These are phyloP conservation scores for Schoenoplectus triqueter DNA, from an alignment of 202 grass and related monocot genomes.

Conservation along the genomic window DNA sequence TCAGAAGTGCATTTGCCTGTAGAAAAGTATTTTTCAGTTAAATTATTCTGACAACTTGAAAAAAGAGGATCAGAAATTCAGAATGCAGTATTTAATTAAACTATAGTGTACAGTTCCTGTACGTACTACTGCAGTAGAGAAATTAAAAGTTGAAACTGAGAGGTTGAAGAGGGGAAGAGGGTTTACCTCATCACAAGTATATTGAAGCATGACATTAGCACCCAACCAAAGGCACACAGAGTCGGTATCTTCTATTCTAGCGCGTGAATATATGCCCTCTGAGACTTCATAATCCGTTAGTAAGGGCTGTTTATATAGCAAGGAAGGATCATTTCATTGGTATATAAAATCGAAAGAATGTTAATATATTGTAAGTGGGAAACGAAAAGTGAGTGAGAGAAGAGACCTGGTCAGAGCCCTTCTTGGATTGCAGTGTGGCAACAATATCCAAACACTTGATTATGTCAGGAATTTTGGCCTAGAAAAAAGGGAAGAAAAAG, in stretches of 20 bases:
- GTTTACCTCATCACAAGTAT: slow-evolving; percentile 81
- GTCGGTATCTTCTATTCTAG: slow-evolving; percentile 71
- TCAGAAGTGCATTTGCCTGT: slow-evolving; percentile 76
- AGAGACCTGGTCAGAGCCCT: slow-evolving; percentile 45
- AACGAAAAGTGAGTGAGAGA: no score
- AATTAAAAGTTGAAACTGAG: no score
- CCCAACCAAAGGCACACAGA: slow-evolving; percentile 97
- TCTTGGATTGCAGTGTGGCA: slow-evolving; percentile 71
- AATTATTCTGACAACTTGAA: no score
- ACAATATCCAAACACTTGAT: slow-evolving; percentile 90
- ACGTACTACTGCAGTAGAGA: no score
- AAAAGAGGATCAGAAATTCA: no score
- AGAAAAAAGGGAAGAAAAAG: no score
- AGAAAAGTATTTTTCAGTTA: slow-evolving; percentile 20
- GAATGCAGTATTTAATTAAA: no score
- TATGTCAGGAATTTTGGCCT: slow-evolving; percentile 95
- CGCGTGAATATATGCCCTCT: slow-evolving; percentile 89
- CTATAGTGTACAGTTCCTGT: no score
- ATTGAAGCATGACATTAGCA: slow-evolving; percentile 97
- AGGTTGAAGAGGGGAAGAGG: neutral
- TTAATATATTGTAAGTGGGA: no score
- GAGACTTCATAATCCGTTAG: slow-evolving; percentile 94
- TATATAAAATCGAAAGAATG: no score
- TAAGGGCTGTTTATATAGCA: slow-evolving; percentile 44
- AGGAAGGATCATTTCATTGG: no score